phyloP scores from a whole-genome alignment of 1,284 basidiomycete genomes.

The Lentinula novae-zelandiae region DNA sequence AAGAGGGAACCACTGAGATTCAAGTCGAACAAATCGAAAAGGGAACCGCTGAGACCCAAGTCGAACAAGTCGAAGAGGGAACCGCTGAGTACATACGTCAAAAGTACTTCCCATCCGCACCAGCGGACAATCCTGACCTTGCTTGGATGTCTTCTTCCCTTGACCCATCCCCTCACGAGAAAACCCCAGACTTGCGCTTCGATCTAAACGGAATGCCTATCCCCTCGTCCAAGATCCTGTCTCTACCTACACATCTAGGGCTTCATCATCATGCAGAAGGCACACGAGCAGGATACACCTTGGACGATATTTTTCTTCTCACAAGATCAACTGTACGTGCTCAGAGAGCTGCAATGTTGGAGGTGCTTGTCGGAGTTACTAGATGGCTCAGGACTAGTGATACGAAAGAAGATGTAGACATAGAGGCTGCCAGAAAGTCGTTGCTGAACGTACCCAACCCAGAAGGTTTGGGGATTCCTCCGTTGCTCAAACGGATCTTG shows the following conservation, averaged over 20 bases:
- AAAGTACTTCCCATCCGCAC: constrained; percentile 78
- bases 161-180: constrained; percentile 18
- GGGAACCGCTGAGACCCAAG: background rate
- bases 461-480: background rate
- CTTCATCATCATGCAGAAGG: constrained; percentile 90
- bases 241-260: constrained; percentile 78
- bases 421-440: constrained; percentile 20
- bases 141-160: constrained; percentile 65
- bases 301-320: constrained; percentile 84
- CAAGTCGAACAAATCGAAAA: too few species aligned
- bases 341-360: constrained; percentile 82
- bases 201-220: constrained; percentile 73
- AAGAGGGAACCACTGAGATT: too few species aligned
- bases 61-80: constrained; percentile 56
- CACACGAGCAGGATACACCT: constrained; percentile 79
- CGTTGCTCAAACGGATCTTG: constrained; percentile 47
- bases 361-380: constrained; percentile 46
- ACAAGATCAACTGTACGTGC: constrained; percentile 80
- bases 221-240: constrained; percentile 41
- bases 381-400: constrained; percentile 36
- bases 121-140: constrained; percentile 65
- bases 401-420: constrained; percentile 32
- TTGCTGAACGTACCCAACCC: background rate
- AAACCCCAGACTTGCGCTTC: constrained; percentile 51
- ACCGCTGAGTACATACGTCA: constrained; percentile 80